A percentile compares a stretch with the other conserved stretches of the same genome.
Conservation (phyloP, 129 eudicot species). For the Escallonia rubra region DNA sequence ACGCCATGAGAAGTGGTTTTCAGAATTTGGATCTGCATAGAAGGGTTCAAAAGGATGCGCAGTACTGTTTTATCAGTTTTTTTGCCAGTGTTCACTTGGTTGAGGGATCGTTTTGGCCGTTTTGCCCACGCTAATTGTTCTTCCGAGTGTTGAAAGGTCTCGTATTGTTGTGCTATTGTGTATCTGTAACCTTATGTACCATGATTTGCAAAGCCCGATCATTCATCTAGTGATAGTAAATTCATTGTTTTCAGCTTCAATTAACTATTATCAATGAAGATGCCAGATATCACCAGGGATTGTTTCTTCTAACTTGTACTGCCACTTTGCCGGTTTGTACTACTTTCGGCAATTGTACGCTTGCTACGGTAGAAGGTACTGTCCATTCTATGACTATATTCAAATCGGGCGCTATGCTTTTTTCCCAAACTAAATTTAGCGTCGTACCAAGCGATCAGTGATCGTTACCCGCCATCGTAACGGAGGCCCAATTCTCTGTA, state of each 20-base stretch:
- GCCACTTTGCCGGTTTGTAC: no score
- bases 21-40: slow-evolving; percentile 90
- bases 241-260: background rate
- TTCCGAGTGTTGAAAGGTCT: background rate
- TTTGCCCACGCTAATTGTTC: background rate
- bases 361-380: no score
- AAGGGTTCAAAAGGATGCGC: background rate
- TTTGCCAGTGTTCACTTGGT: background rate
- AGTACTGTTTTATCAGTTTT: background rate
- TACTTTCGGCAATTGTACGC: no score
- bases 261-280: no score
- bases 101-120: background rate
- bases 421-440: no score
- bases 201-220: background rate
- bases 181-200: slow-evolving; percentile 7
- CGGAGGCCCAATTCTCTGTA: no score
- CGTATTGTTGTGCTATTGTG: slow-evolving; percentile 1
- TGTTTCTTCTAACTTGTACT: no score
- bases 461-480: no score
- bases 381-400: no score
- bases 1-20: slow-evolving; percentile 86
- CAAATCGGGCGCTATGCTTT: no score
- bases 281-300: no score
- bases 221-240: background rate
- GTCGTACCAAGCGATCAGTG: no score